phyloP scores from a whole-genome alignment of 2,329 filamentous ascomycete species.

The Venturia asperata region DNA sequence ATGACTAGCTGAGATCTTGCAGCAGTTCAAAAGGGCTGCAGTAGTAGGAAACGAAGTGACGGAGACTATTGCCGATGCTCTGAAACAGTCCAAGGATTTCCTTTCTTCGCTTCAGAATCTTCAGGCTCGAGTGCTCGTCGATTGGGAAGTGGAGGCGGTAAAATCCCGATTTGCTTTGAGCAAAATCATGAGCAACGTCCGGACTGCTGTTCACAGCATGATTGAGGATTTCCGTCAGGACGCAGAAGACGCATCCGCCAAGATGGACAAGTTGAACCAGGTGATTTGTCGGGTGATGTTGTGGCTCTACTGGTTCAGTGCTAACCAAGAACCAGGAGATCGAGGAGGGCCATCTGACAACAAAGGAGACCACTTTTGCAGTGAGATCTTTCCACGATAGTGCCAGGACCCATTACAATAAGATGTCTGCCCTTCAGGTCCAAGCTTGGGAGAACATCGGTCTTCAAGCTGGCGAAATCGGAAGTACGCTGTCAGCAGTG shows the following conservation, averaged over 20 bases:
- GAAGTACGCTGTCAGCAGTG: background rate
- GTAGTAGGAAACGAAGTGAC: slow-evolving; percentile 7
- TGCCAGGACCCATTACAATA: background rate
- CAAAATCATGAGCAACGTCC: background rate
- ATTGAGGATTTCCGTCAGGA: slow-evolving; percentile 5
- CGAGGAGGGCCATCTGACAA: background rate
- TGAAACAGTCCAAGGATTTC: slow-evolving; percentile 2
- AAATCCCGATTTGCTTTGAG: background rate
- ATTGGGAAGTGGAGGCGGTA: background rate
- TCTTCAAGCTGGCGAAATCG: slow-evolving; percentile 1
- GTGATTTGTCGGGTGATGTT: background rate
- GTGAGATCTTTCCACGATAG: background rate
- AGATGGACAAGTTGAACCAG: slow-evolving; percentile 10
- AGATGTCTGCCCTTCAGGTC: background rate
- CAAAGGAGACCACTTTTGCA: background rate
- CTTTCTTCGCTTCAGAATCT: slow-evolving; percentile 5
- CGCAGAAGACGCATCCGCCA: slow-evolving; percentile 5
- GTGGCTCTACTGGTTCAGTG: background rate
- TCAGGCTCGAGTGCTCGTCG: slow-evolving; percentile 3
- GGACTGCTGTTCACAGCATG: slow-evolving; percentile 8
- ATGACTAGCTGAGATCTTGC: background rate
- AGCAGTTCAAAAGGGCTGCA: slow-evolving; percentile 9
- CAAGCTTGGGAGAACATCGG: background rate
- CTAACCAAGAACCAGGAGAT: slow-evolving; percentile 5
- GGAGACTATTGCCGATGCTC: background rate